Conservation (phyloP, 2,329 filamentous ascomycete genomes). For the Stagonosporopsis chrysanthemi region DNA sequence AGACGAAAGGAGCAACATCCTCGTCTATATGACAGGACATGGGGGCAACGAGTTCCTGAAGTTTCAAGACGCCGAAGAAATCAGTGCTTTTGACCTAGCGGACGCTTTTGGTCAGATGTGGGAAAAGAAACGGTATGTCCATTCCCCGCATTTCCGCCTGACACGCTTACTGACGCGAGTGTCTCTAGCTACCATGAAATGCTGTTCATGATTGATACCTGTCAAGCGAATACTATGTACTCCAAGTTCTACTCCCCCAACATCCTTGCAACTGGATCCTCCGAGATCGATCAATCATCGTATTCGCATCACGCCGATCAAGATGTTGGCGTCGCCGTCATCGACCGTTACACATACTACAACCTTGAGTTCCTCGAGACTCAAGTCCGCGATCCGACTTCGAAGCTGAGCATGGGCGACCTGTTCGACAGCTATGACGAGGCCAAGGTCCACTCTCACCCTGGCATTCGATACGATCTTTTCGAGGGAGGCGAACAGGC, state of each 20-base stretch:
- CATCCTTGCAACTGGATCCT: constrained; percentile 97
- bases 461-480: constrained; percentile 93
- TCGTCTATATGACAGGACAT: constrained; percentile 99
- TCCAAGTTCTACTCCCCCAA: constrained; percentile 97
- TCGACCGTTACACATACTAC: constrained; percentile 58
- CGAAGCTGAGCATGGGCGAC: constrained; percentile 89
- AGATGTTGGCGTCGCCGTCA: constrained; percentile 96
- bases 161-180: constrained; percentile 2
- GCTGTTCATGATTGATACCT: constrained; percentile 99
- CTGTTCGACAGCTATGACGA: constrained; percentile 96
- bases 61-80: constrained; percentile 98
- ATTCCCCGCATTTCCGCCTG: background rate
- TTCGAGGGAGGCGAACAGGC: constrained; percentile 83
- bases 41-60: constrained; percentile 98
- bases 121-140: constrained; percentile 89
- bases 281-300: constrained; percentile 91
- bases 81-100: constrained; percentile 92
- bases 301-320: constrained; percentile 98
- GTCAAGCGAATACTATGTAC: constrained; percentile 99
- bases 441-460: constrained; percentile 90
- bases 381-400: constrained; percentile 83
- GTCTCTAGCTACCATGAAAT: constrained; percentile 85
- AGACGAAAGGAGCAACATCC: constrained; percentile 93
- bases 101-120: constrained; percentile 99
- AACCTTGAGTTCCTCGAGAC: constrained; percentile 83